Conservation (phyloP, 768 basidiomycete species). For the Tylopilus vinaceipallidus region DNA sequence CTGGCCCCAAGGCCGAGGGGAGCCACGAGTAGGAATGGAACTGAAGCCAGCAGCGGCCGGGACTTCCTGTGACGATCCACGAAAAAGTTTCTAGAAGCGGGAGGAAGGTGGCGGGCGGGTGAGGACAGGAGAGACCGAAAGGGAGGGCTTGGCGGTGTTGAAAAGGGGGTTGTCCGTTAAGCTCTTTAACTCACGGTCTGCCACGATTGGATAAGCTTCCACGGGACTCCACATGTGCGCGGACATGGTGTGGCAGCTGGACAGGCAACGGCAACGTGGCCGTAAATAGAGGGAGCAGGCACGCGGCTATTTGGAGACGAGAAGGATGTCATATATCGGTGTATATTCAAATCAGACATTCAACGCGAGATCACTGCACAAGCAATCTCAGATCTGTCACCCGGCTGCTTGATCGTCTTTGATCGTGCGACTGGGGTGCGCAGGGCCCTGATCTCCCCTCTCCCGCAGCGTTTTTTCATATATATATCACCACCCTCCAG, state of each 20-base stretch:
- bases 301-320: constrained; percentile 55
- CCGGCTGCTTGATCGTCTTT: constrained; percentile 54
- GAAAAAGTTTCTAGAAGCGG: constrained; percentile 4
- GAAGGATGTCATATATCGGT: constrained; percentile 32
- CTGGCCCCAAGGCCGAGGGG: constrained; percentile 13
- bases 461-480: constrained; percentile 42
- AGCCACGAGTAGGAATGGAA: constrained; percentile 4
- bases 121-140: constrained; percentile 15
- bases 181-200: constrained; percentile 40
- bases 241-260: constrained; percentile 35
- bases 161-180: constrained; percentile 38
- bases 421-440: constrained; percentile 56
- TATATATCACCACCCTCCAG: constrained; percentile 54
- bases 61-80: constrained; percentile 31
- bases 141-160: constrained; percentile 21
- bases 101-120: neutral
- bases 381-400: constrained; percentile 37
- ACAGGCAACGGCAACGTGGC: constrained; percentile 48
- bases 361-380: constrained; percentile 39
- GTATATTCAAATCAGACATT: constrained; percentile 37
- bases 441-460: constrained; percentile 43
- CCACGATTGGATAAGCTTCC: constrained; percentile 38
- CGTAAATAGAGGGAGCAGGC: constrained; percentile 43
- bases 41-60: neutral
- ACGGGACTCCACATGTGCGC: constrained; percentile 34